phyloP scores from a whole-genome alignment of 2,329 filamentous ascomycete species.

The Paracorniculantispora psalliotae region DNA sequence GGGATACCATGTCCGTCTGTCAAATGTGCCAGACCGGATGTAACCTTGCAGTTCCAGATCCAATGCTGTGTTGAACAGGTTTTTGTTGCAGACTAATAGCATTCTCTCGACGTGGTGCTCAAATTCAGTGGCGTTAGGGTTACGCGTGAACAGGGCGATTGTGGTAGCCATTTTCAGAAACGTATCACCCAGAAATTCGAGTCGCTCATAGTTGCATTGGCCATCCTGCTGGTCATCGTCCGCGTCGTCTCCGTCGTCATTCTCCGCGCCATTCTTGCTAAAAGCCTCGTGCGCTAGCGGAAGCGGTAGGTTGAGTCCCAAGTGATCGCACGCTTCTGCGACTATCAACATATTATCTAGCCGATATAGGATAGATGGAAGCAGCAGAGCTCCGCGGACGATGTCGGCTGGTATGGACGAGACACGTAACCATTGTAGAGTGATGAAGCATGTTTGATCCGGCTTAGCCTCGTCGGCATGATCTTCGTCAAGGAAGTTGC shows the following conservation, averaged over 20 bases:
- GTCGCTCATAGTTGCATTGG: constrained; percentile 77
- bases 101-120: constrained; percentile 88
- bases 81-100: constrained; percentile 85
- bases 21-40: constrained; percentile 78
- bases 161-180: constrained; percentile 96
- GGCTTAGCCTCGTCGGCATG: constrained; percentile 29
- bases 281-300: constrained; percentile 78
- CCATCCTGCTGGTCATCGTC: constrained; percentile 80
- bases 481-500: constrained; percentile 71
- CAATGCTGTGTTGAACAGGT: constrained; percentile 73
- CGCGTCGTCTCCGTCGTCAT: constrained; percentile 66
- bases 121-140: constrained; percentile 75
- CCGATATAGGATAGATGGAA: constrained; percentile 81
- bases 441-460: constrained; percentile 54
- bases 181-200: constrained; percentile 89
- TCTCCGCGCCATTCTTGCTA: constrained; percentile 88
- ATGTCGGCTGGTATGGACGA: constrained; percentile 68
- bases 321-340: constrained; percentile 62
- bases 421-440: constrained; percentile 70
- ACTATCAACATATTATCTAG: constrained; percentile 78
- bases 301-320: constrained; percentile 61
- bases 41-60: constrained; percentile 64
- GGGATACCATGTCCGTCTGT: constrained; percentile 84
- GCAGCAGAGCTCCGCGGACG: constrained; percentile 67
- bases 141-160: constrained; percentile 73